phyloP scores from a whole-genome alignment of 306 rosid species.

The Calophaca sinica region DNA sequence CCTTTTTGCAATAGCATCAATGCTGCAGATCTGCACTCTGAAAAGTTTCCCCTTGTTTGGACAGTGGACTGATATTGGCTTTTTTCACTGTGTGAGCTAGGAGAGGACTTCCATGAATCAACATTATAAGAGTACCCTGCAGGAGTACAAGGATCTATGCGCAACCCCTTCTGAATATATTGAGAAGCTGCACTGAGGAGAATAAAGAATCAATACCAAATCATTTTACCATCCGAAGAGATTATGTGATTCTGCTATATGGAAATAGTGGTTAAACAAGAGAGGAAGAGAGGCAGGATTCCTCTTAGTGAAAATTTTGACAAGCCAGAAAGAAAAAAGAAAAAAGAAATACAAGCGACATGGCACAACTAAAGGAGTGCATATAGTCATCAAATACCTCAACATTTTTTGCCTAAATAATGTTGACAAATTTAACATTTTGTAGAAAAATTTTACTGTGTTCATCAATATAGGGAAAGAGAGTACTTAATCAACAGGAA shows the following conservation, averaged over 20 bases:
- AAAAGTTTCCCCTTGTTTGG: conserved; percentile 79
- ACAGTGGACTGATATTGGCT: conserved; percentile 52
- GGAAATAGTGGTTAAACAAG: conserved; percentile 15
- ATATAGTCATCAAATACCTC: background rate
- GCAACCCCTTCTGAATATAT: conserved; percentile 57
- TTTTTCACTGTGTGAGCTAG: conserved; percentile 53
- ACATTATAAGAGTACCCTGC: conserved; percentile 65
- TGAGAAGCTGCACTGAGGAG: conserved; percentile 68
- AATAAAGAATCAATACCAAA: conserved; percentile 47
- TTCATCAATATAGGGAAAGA: conserved; percentile 6
- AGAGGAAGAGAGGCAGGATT: conserved; percentile 5
- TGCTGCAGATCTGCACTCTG: conserved; percentile 92
- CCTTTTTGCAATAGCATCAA: conserved; percentile 82
- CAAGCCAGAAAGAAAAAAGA: background rate
- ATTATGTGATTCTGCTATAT: conserved; percentile 2
- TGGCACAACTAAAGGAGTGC: background rate
- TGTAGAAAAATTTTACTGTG: background rate
- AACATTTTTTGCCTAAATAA: background rate
- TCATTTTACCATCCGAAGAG: conserved; percentile 22
- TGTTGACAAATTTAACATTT: conserved; percentile 29
- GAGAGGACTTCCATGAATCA: conserved; percentile 65
- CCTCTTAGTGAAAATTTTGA: conserved; percentile 23
- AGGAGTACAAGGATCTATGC: conserved; percentile 89
- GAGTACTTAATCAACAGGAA: background rate
- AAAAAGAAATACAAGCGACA: background rate